These are phyloP conservation scores for Exophiala viscosa DNA, from an alignment of 2,329 filamentous ascomycete genomes.

Conservation along the genomic window DNA sequence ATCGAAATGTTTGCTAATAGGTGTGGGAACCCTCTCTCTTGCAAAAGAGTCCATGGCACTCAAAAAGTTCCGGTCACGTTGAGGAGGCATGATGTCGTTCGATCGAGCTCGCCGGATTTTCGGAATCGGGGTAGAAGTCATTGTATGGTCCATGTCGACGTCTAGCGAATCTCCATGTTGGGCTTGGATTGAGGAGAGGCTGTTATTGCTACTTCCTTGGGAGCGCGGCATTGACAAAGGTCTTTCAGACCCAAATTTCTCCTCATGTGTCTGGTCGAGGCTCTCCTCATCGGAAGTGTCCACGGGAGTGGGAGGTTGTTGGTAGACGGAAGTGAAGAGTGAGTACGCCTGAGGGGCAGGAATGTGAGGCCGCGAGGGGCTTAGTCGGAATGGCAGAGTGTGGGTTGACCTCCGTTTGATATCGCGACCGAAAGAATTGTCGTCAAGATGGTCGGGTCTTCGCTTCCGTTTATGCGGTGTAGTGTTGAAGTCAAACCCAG, in stretches of 20 bases:
- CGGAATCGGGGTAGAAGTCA: slow-evolving; percentile 1
- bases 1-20: slow-evolving; percentile 26
- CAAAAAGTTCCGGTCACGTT: slow-evolving; percentile 14
- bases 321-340: slow-evolving; percentile 23
- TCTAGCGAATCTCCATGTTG: slow-evolving; percentile 6
- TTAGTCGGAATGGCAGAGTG: slow-evolving; percentile 22
- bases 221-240: slow-evolving; percentile 1
- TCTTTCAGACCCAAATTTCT: slow-evolving; percentile 7
- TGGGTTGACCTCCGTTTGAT: slow-evolving; percentile 16
- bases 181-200: slow-evolving; percentile 12
- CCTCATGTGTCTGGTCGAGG: slow-evolving; percentile 6
- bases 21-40: slow-evolving; percentile 26
- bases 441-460: slow-evolving; percentile 4
- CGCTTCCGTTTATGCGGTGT: slow-evolving; percentile 20
- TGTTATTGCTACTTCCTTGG: slow-evolving; percentile 7
- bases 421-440: slow-evolving; percentile 10
- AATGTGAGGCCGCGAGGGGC: slow-evolving; percentile 18
- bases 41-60: slow-evolving; percentile 12
- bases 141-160: slow-evolving; percentile 16
- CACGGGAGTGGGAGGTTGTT: slow-evolving; percentile 26
- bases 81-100: slow-evolving; percentile 26
- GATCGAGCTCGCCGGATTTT: slow-evolving; percentile 25
- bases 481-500: slow-evolving; percentile 13
- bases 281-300: slow-evolving; percentile 27
- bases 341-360: slow-evolving; percentile 15